These are phyloP conservation scores for Escovopsis sp. DNA, from an alignment of 2,329 filamentous ascomycete species.

Conservation along the genomic window DNA sequence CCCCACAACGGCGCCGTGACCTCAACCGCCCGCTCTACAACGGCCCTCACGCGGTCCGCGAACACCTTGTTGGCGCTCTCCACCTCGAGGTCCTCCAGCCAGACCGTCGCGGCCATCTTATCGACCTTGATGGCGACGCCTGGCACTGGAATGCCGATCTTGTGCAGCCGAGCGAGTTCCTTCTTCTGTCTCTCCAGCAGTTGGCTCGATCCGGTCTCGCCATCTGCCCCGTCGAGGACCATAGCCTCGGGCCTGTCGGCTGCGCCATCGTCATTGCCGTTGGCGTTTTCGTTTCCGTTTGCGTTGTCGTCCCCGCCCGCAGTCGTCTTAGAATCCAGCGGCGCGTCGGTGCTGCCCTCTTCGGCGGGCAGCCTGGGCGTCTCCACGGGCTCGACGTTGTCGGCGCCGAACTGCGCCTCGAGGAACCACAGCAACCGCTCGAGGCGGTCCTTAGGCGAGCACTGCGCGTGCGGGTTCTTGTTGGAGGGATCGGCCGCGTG, in stretches of 20 bases:
- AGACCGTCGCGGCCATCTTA: conserved; percentile 74
- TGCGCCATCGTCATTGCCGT: neutral
- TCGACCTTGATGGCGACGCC: conserved; percentile 80
- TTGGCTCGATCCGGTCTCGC: conserved; percentile 25
- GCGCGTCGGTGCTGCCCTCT: too few relatives aligned
- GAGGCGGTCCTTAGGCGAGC: conserved; percentile 62
- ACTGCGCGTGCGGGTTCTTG: conserved; percentile 58
- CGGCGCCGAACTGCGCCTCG: conserved; percentile 84
- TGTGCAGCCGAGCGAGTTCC: conserved; percentile 68
- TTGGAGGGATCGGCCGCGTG: conserved; percentile 28
- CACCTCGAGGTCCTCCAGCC: conserved; percentile 83
- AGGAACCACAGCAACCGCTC: conserved; percentile 87
- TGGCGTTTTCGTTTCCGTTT: conserved; percentile 1
- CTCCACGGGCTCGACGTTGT: conserved; percentile 66
- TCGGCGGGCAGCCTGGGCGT: conserved; percentile 36
- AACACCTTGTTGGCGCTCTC: conserved; percentile 70
- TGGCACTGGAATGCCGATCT: conserved; percentile 77
- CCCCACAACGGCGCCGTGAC: conserved; percentile 64
- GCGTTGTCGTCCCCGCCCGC: conserved; percentile 11
- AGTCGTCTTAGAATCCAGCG: too few relatives aligned
- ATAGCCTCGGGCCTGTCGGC: neutral
- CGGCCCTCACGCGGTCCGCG: conserved; percentile 70
- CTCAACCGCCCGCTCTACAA: conserved; percentile 82
- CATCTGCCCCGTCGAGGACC: conserved; percentile 17
- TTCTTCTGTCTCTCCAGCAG: conserved; percentile 43